Evolutionary conservation across 1,284 basidiomycete species (phyloP).

Genomic region (Pseudozyma thailandica): DNA sequence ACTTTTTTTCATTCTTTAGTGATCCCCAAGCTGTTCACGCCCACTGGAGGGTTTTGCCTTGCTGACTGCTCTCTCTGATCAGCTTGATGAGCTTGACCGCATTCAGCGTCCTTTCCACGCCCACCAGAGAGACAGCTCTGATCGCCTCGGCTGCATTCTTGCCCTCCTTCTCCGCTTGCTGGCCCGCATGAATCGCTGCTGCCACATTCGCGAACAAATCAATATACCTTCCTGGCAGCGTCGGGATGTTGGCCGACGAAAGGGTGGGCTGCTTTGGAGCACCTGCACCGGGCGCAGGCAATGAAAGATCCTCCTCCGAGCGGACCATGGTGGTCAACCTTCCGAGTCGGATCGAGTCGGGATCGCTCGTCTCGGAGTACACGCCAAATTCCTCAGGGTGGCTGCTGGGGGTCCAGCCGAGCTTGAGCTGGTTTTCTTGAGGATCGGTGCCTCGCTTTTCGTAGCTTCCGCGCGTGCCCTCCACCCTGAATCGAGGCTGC

Average conservation of each 20-base stretch:
- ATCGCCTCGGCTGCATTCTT: slow-evolving; percentile 27
- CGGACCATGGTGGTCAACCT: slow-evolving; percentile 53
- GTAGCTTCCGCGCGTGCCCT: slow-evolving; percentile 61
- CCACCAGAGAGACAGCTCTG: slow-evolving; percentile 32
- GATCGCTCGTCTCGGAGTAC: slow-evolving; percentile 51
- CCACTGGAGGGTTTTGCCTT: slow-evolving; percentile 53
- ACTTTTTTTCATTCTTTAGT: too few species aligned
- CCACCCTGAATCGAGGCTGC: slow-evolving; percentile 60
- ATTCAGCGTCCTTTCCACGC: slow-evolving; percentile 48
- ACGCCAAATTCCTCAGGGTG: slow-evolving; percentile 61
- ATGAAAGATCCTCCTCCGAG: slow-evolving; percentile 28
- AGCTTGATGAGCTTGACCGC: slow-evolving; percentile 57
- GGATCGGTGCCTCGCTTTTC: slow-evolving; percentile 64
- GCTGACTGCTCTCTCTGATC: slow-evolving; percentile 50
- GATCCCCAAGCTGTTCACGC: too few species aligned
- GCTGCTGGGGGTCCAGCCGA: slow-evolving; percentile 55
- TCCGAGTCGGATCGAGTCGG: slow-evolving; percentile 49
- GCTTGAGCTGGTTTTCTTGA: slow-evolving; percentile 65
- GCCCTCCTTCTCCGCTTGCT: slow-evolving; percentile 31
- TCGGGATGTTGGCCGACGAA: slow-evolving; percentile 56
- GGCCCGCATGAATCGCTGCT: slow-evolving; percentile 49
- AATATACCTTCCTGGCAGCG: slow-evolving; percentile 62
- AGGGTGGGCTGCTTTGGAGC: slow-evolving; percentile 56
- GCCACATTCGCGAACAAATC: slow-evolving; percentile 62
- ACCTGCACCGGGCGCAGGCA: slow-evolving; percentile 16